These are phyloP conservation scores for Thyridium curvatum DNA, from an alignment of 2,329 filamentous ascomycete genomes.

Conservation along the genomic window DNA sequence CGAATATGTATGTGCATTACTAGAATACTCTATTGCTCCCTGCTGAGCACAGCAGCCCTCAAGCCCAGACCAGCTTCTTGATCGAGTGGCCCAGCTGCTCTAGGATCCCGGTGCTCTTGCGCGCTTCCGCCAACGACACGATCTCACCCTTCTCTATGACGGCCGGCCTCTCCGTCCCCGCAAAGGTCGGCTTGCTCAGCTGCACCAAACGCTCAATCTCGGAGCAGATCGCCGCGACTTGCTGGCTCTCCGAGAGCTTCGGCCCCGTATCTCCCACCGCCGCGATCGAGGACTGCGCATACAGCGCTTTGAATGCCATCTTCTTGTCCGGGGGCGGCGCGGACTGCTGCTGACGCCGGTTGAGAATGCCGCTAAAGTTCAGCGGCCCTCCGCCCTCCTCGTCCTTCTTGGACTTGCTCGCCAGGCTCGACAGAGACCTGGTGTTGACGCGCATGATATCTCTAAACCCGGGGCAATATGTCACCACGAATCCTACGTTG, in stretches of 20 bases:
- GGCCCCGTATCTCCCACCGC: slow-evolving; percentile 4
- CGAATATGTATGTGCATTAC: background rate
- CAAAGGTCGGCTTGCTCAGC: slow-evolving; percentile 33
- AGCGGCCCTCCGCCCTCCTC: slow-evolving; percentile 12
- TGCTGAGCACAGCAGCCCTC: slow-evolving; percentile 1
- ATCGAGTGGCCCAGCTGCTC: slow-evolving; percentile 85
- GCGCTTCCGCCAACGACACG: slow-evolving; percentile 79
- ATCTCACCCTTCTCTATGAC: slow-evolving; percentile 61
- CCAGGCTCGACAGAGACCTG: slow-evolving; percentile 60
- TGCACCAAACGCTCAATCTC: slow-evolving; percentile 68
- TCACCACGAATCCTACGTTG: slow-evolving; percentile 80
- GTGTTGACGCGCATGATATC: slow-evolving; percentile 81
- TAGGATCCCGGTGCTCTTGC: slow-evolving; percentile 75
- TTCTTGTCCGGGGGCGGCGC: slow-evolving; percentile 27
- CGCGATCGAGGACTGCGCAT: slow-evolving; percentile 42
- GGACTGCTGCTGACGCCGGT: slow-evolving; percentile 17
- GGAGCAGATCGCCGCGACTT: slow-evolving; percentile 59
- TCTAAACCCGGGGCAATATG: slow-evolving; percentile 65
- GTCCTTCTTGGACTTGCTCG: slow-evolving; percentile 22
- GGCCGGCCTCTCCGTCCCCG: slow-evolving; percentile 30
- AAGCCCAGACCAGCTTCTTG: slow-evolving; percentile 88
- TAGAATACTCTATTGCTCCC: background rate
- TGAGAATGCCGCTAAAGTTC: slow-evolving; percentile 1
- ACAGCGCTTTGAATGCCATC: slow-evolving; percentile 50
- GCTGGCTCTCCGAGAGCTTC: slow-evolving; percentile 48